Evolutionary conservation across 805 yeast species (phyloP), one percentile per base, ranked within the genome.

Genomic region (Sugiyamaella smithiae): DNA sequence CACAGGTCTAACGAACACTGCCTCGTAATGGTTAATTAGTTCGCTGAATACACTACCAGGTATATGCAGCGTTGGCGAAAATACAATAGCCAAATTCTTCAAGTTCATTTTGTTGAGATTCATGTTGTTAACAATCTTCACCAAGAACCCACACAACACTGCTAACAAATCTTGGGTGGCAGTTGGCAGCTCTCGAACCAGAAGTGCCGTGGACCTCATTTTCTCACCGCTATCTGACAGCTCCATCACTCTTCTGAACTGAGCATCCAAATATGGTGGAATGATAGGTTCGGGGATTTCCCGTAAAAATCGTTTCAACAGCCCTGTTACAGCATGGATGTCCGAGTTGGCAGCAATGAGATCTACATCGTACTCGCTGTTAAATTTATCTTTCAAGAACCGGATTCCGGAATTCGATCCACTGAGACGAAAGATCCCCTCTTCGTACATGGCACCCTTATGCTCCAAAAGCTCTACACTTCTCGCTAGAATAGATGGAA

Each of bases 401-500:
- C 82, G 79, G 33, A 87, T 88, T 45, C 84, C 75, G 1, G 88
- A 76, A 48, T 89, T 85, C 31, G 95, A 87, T 3, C 98, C 98
- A 66, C 90, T 87, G 49, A 89, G 70, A 53, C 99, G 74, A 70
- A 93, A 93, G 2, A 91, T 78, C 8, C 99, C 99, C 60, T 89
- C 96, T 64, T 88, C 93, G 53, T 77, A 77, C n/a, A 83, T 71
- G 0, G 95, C 96, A 19, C 83, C 80, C 22, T 82, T 76, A 32
- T 72, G 74, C 43, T 75, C 74, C 43, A 91, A 71, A 56, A 76
- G 86, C 49, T 80, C 84, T 28, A 90, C 60, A 60, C 96, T 88
- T 51, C 95, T 69, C 58, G 70, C 85, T 14, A 88, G 78, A 5
- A 91, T 81, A 35, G 89, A 80, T 1, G 99, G 97, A 16, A 85